Evolutionary conservation across 495 filamentous ascomycete genomes (phyloP).

Genomic region (Trichoderma erinaceum): DNA sequence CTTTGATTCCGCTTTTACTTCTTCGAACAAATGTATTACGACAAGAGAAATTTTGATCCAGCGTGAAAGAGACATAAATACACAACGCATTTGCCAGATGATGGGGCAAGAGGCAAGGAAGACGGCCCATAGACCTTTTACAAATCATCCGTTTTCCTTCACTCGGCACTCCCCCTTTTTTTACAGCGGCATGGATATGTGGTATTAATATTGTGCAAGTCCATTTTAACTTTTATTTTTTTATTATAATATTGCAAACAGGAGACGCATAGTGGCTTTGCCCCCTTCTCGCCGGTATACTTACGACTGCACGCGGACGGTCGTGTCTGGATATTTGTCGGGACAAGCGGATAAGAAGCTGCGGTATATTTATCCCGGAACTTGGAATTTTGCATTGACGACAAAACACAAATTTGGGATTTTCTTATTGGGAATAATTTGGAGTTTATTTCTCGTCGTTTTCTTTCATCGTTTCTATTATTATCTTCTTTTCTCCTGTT

Average conservation of each 20-base stretch:
- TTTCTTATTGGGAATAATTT: background rate
- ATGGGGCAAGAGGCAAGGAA: background rate
- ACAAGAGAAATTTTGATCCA: background rate
- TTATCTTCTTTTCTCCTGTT: background rate
- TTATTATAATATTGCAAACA: slow-evolving; percentile 9
- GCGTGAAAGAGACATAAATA: slow-evolving; percentile 5
- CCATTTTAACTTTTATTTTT: background rate
- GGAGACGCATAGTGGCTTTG: background rate
- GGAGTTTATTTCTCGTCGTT: background rate
- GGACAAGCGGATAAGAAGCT: background rate
- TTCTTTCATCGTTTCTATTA: background rate
- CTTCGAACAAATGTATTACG: slow-evolving; percentile 12
- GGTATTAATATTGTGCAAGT: background rate
- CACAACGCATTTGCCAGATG: background rate
- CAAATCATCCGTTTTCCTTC: background rate
- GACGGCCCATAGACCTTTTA: background rate
- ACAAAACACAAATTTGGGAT: slow-evolving; percentile 2
- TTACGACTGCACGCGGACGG: background rate
- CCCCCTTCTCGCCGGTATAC: background rate
- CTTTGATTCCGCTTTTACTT: background rate
- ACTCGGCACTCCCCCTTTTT: background rate
- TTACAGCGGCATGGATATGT: background rate
- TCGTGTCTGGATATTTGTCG: slow-evolving; percentile 4
- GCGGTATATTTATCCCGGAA: background rate
- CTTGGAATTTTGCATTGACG: background rate